Base-by-base conservation (phyloP, 352 stramenopile species). In the Pythium insidiosum region DNA sequence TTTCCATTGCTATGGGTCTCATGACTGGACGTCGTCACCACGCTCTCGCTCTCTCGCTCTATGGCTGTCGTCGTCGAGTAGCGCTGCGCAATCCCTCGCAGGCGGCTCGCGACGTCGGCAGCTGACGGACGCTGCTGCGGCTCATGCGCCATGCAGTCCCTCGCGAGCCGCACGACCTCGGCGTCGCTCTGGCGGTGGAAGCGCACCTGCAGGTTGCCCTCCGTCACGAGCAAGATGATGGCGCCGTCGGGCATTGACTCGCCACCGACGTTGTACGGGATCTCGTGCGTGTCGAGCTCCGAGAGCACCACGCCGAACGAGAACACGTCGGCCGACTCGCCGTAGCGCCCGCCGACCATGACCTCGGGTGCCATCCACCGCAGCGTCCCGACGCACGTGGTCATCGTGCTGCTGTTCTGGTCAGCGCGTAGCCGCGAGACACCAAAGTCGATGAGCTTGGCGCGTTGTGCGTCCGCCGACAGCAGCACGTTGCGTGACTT, bases 261-360 rank as follows among this genome's bases (percentile, higher is more conserved):
- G 56, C 75, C 82, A 59, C 90, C 85, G 57, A 89, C 76, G 50
- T 91, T 78, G 43, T 90, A 94, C 41, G 81, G 81, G 43, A 94
- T 91, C 63, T 89, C 78, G 35, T 71, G 81, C 49, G 81, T 90
- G 58, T 94, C 81, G 23, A 94, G 56, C 51, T 94, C 81, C 33
- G 69, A 88, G 20, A 94, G 67, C 50, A 94, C 81, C 41, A 94
- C 77, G 52, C 82, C 82, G 42, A 86, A 94, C 59, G 82, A 92
- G 72, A 90, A 94, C 38, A 94, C 75, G 43, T 94, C 82, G 22
- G 78, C 77, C 57, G 88, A 69, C 45, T 92, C 82, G 23, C 68
- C 83, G 63, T 92, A 92, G 58, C 91, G 88, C 38, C 91, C 79
- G 15, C 80, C 82, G 10, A 91, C 70, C 75, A 94, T 91, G 18